Evolutionary conservation across 106 monocot species (phyloP).

Genomic region (Chionographis japonica): DNA sequence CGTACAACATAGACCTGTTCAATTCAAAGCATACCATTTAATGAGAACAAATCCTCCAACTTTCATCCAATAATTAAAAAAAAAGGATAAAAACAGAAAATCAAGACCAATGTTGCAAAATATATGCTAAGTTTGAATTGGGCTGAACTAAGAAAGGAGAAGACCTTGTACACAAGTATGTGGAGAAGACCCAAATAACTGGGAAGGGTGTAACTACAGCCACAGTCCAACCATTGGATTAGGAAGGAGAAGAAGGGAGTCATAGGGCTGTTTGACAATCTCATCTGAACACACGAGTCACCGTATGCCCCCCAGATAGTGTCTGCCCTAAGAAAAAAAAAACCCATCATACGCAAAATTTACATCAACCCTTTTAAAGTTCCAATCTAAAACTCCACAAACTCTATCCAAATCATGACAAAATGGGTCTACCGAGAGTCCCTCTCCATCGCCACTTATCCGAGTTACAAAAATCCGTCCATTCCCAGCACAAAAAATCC

Average conservation of each 20-base stretch:
- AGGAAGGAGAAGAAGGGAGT: slow-evolving; percentile 63
- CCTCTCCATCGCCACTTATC: neutral
- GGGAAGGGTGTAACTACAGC: slow-evolving; percentile 51
- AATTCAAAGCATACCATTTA: neutral
- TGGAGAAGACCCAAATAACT: slow-evolving; percentile 81
- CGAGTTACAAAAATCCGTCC: too few species aligned
- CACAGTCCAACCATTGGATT: slow-evolving; percentile 67
- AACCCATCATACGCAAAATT: too few species aligned
- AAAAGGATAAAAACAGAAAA: neutral
- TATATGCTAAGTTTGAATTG: too few species aligned
- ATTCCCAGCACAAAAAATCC: slow-evolving; percentile 4
- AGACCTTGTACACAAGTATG: slow-evolving; percentile 80
- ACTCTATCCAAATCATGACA: too few species aligned
- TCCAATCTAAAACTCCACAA: too few species aligned
- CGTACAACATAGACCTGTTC: slow-evolving; percentile 62
- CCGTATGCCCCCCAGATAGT: slow-evolving; percentile 65
- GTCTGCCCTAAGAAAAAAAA: slow-evolving; percentile 57
- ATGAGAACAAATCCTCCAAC: neutral
- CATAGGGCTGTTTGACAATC: slow-evolving; percentile 59
- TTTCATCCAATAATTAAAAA: neutral
- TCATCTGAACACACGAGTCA: slow-evolving; percentile 87
- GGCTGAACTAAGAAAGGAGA: neutral
- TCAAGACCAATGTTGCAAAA: neutral
- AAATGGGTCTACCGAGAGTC: too few species aligned
- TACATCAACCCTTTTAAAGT: too few species aligned